Evolutionary conservation across 495 filamentous ascomycete genomes (phyloP), one percentile per base, ranked within the genome.

Genomic region (Penicillium canescens): DNA sequence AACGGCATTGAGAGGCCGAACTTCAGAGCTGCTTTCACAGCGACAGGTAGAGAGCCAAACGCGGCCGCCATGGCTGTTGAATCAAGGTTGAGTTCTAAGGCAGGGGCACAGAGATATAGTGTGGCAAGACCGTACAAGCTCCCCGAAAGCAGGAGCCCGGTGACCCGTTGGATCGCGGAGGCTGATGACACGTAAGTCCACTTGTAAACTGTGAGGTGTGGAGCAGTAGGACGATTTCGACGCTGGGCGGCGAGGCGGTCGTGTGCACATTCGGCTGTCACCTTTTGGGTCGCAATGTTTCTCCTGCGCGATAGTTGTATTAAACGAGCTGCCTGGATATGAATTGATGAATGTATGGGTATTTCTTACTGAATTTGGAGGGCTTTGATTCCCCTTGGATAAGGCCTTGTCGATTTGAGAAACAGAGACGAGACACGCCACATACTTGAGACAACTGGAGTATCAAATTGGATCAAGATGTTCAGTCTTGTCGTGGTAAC

Each of bases 131-230:
- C 55, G 81, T 96, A 96, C 42, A 92, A 72, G 12, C 73, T 77
- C 47, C 83, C 62, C 18, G 59, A 54, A 2, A 63, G 50, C 9
- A 68, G 54, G 8, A 63, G 28, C 0, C 58, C 53, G 14, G 83
- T 91, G 69, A 95, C 80, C 42, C 91, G 86, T 68, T 86, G 84
- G 62, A 86, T 72, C 23, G 62, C 68, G 10, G 86, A 90, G 3
- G 35, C 49, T 1, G 53, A 49, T 9, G 74, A 67, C 57, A 84
- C 83, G 81, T 85, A 93, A 31, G 88, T 86, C 52, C 84, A 83
- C 65, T 83, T 77, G 81, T 95, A 96, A 77, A 91, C 87, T 35
- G 72, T 67, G 46, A 96, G 81, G 64, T 94, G 88, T 21, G 91
- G 91, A 23, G 88, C 78, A 42, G 90, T 78, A 54, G 91, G 91